phyloP scores from a whole-genome alignment of 2,329 filamentous ascomycete species.

The Cercospora zeina region DNA sequence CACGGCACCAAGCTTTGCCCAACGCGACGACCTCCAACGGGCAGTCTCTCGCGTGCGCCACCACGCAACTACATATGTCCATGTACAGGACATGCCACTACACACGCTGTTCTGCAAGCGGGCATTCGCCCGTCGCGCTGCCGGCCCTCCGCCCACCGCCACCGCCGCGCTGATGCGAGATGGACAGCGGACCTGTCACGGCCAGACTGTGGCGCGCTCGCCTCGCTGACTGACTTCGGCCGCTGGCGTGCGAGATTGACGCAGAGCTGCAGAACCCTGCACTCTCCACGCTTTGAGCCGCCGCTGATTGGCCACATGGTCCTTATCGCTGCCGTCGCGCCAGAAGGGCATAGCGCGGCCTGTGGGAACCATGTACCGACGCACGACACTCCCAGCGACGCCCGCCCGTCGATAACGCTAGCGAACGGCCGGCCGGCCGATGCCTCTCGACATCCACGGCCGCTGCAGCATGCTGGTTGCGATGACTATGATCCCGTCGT shows the following conservation, averaged over 20 bases:
- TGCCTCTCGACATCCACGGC: neutral
- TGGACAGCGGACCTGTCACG: neutral
- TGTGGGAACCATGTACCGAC: neutral
- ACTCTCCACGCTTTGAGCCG: neutral
- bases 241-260: conserved; percentile 5
- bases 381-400: neutral
- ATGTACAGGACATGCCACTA: too few species aligned
- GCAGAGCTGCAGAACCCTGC: conserved; percentile 1
- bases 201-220: conserved; percentile 4
- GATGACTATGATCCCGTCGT: neutral
- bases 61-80: neutral
- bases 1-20: conserved; percentile 13
- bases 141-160: neutral
- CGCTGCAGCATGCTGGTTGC: neutral
- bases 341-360: conserved; percentile 1
- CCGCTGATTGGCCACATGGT: conserved; percentile 1
- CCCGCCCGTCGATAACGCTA: conserved; percentile 5
- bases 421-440: neutral
- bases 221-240: conserved; percentile 13
- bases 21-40: conserved; percentile 4
- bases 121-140: neutral
- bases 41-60: conserved; percentile 12
- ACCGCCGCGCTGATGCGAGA: neutral
- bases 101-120: too few species aligned
- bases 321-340: neutral